Conservation (phyloP, 1,284 basidiomycete genomes). For the Dichomitus squalens region DNA sequence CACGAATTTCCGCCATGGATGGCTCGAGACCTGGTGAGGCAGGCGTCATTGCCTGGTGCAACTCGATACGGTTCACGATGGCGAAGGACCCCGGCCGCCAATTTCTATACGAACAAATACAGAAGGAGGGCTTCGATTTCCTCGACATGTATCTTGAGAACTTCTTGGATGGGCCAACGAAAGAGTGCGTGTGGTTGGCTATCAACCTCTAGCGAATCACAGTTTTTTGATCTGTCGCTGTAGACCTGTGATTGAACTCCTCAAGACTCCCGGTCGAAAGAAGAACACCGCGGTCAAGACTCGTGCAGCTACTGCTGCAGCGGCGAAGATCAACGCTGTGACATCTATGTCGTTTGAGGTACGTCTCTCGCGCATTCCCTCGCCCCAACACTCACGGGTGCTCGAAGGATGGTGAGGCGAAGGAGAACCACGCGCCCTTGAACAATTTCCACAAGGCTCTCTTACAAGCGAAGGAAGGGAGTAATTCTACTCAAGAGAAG, state of each 20-base stretch:
- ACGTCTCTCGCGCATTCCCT: slow-evolving; percentile 12
- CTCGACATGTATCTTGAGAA: slow-evolving; percentile 77
- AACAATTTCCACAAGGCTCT: slow-evolving; percentile 56
- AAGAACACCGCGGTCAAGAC: slow-evolving; percentile 55
- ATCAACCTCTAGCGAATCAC: not conserved
- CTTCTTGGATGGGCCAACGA: slow-evolving; percentile 63
- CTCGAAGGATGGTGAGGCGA: slow-evolving; percentile 37
- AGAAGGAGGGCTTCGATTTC: slow-evolving; percentile 73
- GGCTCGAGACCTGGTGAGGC: slow-evolving; percentile 27
- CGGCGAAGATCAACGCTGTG: slow-evolving; percentile 48
- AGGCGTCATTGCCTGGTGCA: slow-evolving; percentile 59
- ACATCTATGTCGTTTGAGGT: slow-evolving; percentile 51
- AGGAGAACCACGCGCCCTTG: slow-evolving; percentile 46
- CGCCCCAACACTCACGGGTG: not conserved
- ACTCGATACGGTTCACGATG: slow-evolving; percentile 67
- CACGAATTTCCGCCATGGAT: slow-evolving; percentile 21
- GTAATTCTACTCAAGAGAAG: not conserved
- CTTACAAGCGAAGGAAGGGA: slow-evolving; percentile 37
- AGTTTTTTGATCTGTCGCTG: not conserved
- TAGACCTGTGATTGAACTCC: slow-evolving; percentile 76
- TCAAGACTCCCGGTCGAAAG: slow-evolving; percentile 80
- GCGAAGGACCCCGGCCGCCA: slow-evolving; percentile 70
- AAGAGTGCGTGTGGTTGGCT: slow-evolving; percentile 50
- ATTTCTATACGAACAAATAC: slow-evolving; percentile 70
- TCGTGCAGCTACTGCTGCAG: slow-evolving; percentile 42